These are phyloP conservation scores for Jackrogersella multiformis DNA, from an alignment of 495 filamentous ascomycete species.

Conservation along the genomic window DNA sequence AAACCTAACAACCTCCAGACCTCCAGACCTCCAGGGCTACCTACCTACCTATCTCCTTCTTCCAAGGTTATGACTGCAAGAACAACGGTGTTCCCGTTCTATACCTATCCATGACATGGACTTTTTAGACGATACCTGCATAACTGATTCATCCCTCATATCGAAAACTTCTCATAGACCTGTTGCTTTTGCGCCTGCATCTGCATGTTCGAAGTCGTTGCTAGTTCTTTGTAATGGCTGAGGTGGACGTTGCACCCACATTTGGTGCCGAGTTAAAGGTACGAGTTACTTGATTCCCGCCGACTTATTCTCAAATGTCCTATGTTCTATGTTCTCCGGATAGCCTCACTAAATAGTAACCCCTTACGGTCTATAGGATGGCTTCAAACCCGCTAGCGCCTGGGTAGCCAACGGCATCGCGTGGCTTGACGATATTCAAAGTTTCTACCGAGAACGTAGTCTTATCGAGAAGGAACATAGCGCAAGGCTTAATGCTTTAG, in stretches of 20 bases:
- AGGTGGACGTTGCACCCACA: constrained; percentile 75
- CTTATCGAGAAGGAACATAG: constrained; percentile 97
- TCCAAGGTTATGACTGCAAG: no score
- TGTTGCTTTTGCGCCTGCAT: constrained; percentile 26
- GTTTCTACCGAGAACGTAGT: constrained; percentile 95
- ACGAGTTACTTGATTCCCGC: constrained; percentile 27
- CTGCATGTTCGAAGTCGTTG: constrained; percentile 36
- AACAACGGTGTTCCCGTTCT: constrained; percentile 1
- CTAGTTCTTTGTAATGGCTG: constrained; percentile 67
- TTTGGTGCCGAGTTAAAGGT: constrained; percentile 95
- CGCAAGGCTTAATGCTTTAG: constrained; percentile 81
- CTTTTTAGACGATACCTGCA: constrained; percentile 28
- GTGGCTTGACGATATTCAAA: constrained; percentile 96
- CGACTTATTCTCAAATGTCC: neutral
- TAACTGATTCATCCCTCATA: constrained; percentile 18
- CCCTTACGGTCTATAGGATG: constrained; percentile 70
- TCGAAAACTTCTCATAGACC: constrained; percentile 10
- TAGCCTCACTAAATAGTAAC: constrained; percentile 29
- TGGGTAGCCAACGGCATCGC: constrained; percentile 90
- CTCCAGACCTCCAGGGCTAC: no score
- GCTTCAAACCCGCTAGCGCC: constrained; percentile 89
- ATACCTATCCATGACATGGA: constrained; percentile 40
- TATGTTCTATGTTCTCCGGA: neutral
- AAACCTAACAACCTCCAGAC: no score
- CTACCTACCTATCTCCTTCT: no score